Base-by-base conservation (phyloP, 2,329 filamentous ascomycete species). In the Aspergillus sojae region DNA sequence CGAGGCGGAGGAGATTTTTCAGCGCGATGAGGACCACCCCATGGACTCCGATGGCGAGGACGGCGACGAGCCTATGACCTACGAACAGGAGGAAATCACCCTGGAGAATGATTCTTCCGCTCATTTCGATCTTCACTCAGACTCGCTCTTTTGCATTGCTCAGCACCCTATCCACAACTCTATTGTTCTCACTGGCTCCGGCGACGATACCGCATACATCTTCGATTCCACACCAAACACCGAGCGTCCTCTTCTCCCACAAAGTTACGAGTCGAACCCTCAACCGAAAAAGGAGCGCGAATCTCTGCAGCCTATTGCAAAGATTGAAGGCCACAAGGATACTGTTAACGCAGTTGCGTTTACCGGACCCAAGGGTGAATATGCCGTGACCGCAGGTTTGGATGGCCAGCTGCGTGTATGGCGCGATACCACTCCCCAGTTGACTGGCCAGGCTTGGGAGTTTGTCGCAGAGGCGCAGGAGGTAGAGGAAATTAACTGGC, bases 401-500 rank as follows among this genome's bases (percentile, higher is more conserved):
- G 95, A 98, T 76, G 95, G 95, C 12, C 89, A 88, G 67, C 75
- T 99, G 70, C 87, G 91, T 67, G 88, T 88, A 16, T 94, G 90
- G 84, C 84, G 86, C 68, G 85, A 74, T 74, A 82, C 72, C 68
- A 80, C 68, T 68, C 67, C 79, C 34, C 77, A 81, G 43, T 77
- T 81, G 43, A 81, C 83, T 26, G 83, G 83, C 65, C 76, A 83
- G 54, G 80, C 83, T 58, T 90, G 87, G 86, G 82, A 85, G 52
- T 91, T 91, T 72, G 78, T 96, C 10, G 91, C 86, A 61, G 91
- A 95, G 73, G 87, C 89, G 3, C 91, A 93, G 73, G 95, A 99
- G 77, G 94, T 97, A 11, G 91, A 96, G 71, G 94, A 98, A 79
- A 90, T 99, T 73, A 96, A 95, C 82, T 99, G 94, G 94, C 79